Percentiles rank a stretch among this genome's conserved stretches.
phyloP scores from a whole-genome alignment of 495 filamentous ascomycete species.

The Talaromyces adpressus region DNA sequence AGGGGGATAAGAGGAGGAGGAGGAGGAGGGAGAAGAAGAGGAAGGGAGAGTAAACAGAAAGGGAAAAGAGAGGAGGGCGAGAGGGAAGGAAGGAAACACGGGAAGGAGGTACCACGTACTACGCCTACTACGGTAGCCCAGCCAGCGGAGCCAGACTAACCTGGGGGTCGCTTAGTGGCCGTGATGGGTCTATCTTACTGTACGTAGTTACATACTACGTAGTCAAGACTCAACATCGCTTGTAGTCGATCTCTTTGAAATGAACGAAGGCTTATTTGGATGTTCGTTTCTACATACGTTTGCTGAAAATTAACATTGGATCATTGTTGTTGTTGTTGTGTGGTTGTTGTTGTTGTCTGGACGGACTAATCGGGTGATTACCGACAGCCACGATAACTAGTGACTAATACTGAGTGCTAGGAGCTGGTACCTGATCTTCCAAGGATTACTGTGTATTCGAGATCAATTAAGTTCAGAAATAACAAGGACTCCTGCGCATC shows the following conservation, averaged over 20 bases:
- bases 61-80: constrained; percentile 13
- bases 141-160: neutral
- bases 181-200: neutral
- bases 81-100: constrained; percentile 6
- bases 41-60: constrained; percentile 9
- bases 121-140: neutral
- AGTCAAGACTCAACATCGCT: neutral
- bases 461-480: neutral
- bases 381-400: neutral
- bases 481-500: neutral
- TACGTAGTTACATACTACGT: neutral
- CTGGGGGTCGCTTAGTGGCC: neutral
- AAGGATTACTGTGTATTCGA: neutral
- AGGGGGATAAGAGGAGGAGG: constrained; percentile 1
- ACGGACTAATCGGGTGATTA: neutral
- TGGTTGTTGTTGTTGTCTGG: neutral
- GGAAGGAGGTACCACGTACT: neutral
- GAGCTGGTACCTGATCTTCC: neutral
- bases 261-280: neutral
- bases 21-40: constrained; percentile 7
- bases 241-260: neutral
- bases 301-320: neutral
- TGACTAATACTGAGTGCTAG: neutral
- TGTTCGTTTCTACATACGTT: neutral
- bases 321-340: neutral